Conservation (phyloP, 768 basidiomycete genomes). For the Xerocomus brunneocitrinus region DNA sequence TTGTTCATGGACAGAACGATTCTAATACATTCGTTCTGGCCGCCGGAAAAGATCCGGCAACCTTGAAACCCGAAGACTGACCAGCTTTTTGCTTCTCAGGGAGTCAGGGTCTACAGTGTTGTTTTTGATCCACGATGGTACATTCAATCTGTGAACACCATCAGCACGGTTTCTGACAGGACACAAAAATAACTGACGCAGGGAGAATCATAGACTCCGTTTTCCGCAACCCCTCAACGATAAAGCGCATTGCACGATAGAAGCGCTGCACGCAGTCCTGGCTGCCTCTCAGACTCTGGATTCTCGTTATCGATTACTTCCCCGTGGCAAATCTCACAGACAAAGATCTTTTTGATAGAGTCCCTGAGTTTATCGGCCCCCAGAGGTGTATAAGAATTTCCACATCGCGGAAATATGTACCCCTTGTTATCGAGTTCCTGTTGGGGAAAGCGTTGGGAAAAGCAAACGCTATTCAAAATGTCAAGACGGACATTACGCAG, state of each 20-base stretch:
- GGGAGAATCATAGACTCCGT: constrained; percentile 86
- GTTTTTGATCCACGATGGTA: constrained; percentile 74
- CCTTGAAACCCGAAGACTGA: constrained; percentile 56
- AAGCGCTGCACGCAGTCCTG: constrained; percentile 96
- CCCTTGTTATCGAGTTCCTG: constrained; percentile 97
- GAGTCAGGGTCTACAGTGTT: constrained; percentile 51
- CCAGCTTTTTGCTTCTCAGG: constrained; percentile 51
- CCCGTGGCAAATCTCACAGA: constrained; percentile 83
- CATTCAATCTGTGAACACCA: constrained; percentile 60
- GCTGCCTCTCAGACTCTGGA: constrained; percentile 75
- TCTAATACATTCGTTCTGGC: constrained; percentile 71
- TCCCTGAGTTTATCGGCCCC: constrained; percentile 86
- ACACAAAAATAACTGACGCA: constrained; percentile 47
- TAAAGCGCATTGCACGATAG: constrained; percentile 84
- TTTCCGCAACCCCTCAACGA: constrained; percentile 82
- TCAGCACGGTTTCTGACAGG: neutral
- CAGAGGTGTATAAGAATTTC: constrained; percentile 76
- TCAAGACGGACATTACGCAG: constrained; percentile 69
- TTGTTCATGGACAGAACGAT: constrained; percentile 90
- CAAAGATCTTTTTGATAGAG: constrained; percentile 55
- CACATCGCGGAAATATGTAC: constrained; percentile 92
- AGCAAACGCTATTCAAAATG: neutral
- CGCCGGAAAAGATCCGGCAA: constrained; percentile 61
- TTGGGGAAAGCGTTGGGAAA: neutral
- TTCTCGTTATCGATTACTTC: constrained; percentile 92